Conservation (phyloP, 805 yeast species). For the Starmerella sirachaensis region DNA sequence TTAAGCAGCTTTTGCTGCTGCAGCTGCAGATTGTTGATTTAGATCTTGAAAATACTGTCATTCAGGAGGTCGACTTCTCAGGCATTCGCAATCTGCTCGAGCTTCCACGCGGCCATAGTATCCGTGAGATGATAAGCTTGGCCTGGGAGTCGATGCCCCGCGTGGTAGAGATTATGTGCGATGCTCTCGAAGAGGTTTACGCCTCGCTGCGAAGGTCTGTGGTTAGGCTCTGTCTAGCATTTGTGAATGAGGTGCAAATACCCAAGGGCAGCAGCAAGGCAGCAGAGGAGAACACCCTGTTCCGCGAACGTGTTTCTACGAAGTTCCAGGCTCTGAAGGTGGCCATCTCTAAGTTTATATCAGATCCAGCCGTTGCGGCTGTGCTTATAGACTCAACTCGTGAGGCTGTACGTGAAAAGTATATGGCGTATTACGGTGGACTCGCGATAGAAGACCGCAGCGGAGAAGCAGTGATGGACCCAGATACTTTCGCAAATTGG, state of each 20-base stretch:
- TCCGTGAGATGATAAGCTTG: conserved; percentile 34
- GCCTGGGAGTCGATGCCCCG: conserved; percentile 64
- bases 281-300: conserved; percentile 13
- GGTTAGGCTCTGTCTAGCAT: conserved; percentile 12
- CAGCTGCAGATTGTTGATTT: conserved; percentile 59
- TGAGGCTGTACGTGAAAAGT: conserved; percentile 46
- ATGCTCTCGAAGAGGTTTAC: conserved; percentile 62
- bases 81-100: conserved; percentile 49
- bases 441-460: conserved; percentile 21
- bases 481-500: conserved; percentile 46
- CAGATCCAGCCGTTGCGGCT: conserved; percentile 41
- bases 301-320: conserved; percentile 40
- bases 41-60: conserved; percentile 60
- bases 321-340: conserved; percentile 40
- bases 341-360: conserved; percentile 59
- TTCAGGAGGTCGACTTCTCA: conserved; percentile 69
- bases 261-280: conserved; percentile 30
- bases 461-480: conserved; percentile 46
- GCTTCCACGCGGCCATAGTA: conserved; percentile 25
- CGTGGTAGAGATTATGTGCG: conserved; percentile 70
- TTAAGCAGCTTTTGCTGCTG: conserved; percentile 60
- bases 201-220: conserved; percentile 60
- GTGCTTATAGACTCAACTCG: conserved; percentile 54
- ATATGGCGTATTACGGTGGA: conserved; percentile 40
- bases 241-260: conserved; percentile 17